Conservation (phyloP, 1,139 yeast species). For the Blastobotrys capitulatus region DNA sequence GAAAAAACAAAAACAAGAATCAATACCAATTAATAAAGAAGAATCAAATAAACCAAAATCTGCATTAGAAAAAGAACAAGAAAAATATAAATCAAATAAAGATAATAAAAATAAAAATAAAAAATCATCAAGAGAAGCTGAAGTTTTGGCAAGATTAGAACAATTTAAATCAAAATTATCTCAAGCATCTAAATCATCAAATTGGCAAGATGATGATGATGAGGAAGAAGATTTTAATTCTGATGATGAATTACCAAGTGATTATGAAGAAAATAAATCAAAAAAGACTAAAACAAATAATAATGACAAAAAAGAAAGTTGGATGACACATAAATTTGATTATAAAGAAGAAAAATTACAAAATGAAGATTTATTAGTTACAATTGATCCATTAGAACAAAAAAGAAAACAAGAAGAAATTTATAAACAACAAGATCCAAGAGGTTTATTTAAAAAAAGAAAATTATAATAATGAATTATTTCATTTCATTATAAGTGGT, state of each 20-base stretch:
- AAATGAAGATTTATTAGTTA: conserved; percentile 25
- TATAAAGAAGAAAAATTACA: conserved; percentile 10
- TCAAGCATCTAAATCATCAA: conserved; percentile 1
- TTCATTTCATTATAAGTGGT: neutral
- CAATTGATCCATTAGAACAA: conserved; percentile 21
- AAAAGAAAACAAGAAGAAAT: conserved; percentile 10
- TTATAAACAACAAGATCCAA: conserved; percentile 7
- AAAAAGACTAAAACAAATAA: too few species aligned
- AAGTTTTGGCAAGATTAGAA: conserved; percentile 18
- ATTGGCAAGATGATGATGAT: neutral
- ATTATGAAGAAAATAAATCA: conserved; percentile 26
- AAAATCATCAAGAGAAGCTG: conserved; percentile 12
- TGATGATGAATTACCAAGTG: conserved; percentile 26
- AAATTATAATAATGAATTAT: neutral
- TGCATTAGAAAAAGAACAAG: conserved; percentile 9
- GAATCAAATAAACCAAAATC: conserved; percentile 4
- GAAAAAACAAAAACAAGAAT: conserved; percentile 6
- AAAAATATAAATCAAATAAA: neutral
- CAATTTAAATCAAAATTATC: conserved; percentile 25
- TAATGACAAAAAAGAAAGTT: conserved; percentile 17
- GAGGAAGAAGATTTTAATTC: conserved; percentile 15
- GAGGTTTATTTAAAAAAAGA: conserved; percentile 2
- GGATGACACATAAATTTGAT: conserved; percentile 25
- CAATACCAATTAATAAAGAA: neutral
- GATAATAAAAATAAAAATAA: conserved; percentile 10